These are phyloP conservation scores for Monosporascus sp. DNA, from an alignment of 2,329 filamentous ascomycete genomes.

Conservation along the genomic window DNA sequence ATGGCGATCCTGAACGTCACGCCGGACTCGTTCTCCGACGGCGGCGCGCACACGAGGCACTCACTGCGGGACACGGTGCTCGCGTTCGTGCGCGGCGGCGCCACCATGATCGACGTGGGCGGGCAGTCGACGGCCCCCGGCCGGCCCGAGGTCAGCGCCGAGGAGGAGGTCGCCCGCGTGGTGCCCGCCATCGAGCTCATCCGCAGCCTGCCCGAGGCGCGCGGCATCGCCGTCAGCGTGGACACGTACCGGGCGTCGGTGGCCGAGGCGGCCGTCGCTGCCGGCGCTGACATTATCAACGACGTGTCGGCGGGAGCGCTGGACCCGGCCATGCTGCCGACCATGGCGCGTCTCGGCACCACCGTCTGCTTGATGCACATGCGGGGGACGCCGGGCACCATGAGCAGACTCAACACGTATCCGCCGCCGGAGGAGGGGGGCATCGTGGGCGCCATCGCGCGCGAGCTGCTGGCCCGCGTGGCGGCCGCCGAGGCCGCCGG, in stretches of 20 bases:
- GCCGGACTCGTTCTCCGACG: constrained; percentile 95
- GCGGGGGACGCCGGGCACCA: constrained; percentile 80
- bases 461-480: constrained; percentile 66
- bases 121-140: constrained; percentile 88
- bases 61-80: constrained; percentile 56
- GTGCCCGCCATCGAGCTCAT: constrained; percentile 74
- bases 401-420: constrained; percentile 67
- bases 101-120: constrained; percentile 84
- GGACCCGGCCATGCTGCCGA: constrained; percentile 76
- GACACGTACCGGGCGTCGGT: constrained; percentile 90
- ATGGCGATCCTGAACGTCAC: constrained; percentile 97
- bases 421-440: constrained; percentile 43
- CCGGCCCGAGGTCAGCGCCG: constrained; percentile 59
- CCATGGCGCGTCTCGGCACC: constrained; percentile 70
- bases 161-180: constrained; percentile 73
- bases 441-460: constrained; percentile 58
- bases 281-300: constrained; percentile 89
- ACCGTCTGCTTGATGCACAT: constrained; percentile 89
- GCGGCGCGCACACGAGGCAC: constrained; percentile 55
- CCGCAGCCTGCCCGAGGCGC: constrained; percentile 58
- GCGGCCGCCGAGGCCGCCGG: constrained; percentile 72
- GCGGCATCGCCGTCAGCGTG: constrained; percentile 69
- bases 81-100: constrained; percentile 61
- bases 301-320: constrained; percentile 81
- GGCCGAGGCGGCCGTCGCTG: constrained; percentile 67